A percentile compares a stretch with the other conserved stretches of the same genome.
phyloP scores from a whole-genome alignment of 2,329 filamentous ascomycete species.

The Rachicladosporium sp. region DNA sequence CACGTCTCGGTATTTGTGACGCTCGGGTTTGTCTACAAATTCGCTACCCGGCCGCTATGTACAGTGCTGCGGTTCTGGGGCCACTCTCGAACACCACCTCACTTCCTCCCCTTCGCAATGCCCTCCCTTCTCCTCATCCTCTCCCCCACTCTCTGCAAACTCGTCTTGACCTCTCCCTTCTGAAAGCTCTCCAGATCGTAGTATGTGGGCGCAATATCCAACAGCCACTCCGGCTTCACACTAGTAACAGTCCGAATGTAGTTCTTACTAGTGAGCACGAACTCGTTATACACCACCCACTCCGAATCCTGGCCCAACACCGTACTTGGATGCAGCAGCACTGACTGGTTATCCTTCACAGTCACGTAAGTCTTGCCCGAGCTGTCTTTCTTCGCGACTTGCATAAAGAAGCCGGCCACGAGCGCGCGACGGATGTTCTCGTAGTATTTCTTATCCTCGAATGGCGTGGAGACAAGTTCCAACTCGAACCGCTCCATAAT shows the following conservation, averaged over 20 bases:
- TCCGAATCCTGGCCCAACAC: constrained; percentile 80
- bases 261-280: constrained; percentile 94
- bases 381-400: constrained; percentile 86
- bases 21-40: too few species aligned
- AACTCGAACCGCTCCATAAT: constrained; percentile 93
- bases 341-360: constrained; percentile 90
- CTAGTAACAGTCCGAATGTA: constrained; percentile 91
- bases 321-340: constrained; percentile 86
- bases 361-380: constrained; percentile 86
- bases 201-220: constrained; percentile 89
- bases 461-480: constrained; percentile 76
- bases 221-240: constrained; percentile 84
- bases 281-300: constrained; percentile 98
- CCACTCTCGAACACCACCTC: constrained; percentile 28
- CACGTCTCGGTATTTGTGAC: too few species aligned
- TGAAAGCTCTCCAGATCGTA: constrained; percentile 74
- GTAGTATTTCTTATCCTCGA: constrained; percentile 95
- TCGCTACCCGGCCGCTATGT: too few species aligned
- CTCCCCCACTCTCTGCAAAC: constrained; percentile 42
- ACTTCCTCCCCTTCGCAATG: constrained; percentile 20
- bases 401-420: constrained; percentile 97
- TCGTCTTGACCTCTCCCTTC: constrained; percentile 73
- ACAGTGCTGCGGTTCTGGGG: too few species aligned
- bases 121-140: constrained; percentile 34
- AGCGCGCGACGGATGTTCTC: constrained; percentile 90